Percentiles rank a stretch among this genome's conserved stretches.
Conservation (phyloP, 139 green algal species). For the Chlamydomonas applanata region DNA sequence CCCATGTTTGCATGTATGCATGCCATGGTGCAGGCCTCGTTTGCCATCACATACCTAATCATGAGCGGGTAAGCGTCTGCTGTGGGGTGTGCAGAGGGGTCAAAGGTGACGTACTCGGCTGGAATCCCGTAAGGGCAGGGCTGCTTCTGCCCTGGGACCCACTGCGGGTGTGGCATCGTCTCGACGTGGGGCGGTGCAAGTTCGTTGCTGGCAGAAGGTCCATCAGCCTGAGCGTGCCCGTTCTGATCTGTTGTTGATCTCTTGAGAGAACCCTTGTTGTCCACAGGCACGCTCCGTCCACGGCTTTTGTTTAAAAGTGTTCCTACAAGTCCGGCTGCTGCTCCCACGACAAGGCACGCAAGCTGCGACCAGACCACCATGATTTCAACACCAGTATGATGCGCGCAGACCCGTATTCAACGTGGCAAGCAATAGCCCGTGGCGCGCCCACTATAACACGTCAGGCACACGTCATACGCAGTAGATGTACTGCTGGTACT, state of each 20-base stretch:
- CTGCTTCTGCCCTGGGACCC: conserved; percentile 49
- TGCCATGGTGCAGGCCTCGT: not conserved
- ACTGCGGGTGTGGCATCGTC: conserved; percentile 52
- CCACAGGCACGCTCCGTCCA: not conserved
- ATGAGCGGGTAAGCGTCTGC: not conserved
- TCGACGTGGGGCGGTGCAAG: not conserved
- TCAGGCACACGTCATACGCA: not conserved
- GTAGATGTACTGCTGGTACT: no score
- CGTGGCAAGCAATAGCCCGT: no score
- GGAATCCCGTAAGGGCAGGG: conserved; percentile 26
- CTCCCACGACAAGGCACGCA: not conserved
- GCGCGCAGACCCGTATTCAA: no score
- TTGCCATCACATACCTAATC: not conserved
- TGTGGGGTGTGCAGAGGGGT: not conserved
- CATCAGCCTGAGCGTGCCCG: no score
- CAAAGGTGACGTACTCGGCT: not conserved
- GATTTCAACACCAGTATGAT: no score
- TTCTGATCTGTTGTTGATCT: no score
- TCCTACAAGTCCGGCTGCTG: not conserved
- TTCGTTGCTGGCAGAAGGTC: not conserved
- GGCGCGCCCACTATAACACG: no score
- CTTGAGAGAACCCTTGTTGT: not conserved
- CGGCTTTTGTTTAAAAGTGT: not conserved
- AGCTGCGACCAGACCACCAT: conserved; percentile 2
- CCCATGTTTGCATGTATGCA: no score